Evolutionary conservation across 2,329 filamentous ascomycete species (phyloP).

Genomic region (Paramyrothecium roridum): DNA sequence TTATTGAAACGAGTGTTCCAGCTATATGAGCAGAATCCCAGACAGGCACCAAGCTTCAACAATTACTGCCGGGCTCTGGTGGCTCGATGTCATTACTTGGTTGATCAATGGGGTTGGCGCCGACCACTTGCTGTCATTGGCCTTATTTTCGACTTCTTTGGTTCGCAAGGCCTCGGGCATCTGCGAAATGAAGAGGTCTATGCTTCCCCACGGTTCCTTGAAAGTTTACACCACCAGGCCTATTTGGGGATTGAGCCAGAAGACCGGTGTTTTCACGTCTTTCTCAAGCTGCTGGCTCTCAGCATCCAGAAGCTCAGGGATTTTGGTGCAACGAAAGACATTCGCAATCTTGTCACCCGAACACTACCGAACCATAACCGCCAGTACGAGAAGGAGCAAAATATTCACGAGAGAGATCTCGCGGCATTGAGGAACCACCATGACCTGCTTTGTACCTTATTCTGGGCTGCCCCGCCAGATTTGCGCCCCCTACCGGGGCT

Average conservation of each 20-base stretch:
- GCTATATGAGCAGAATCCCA: conserved; percentile 52
- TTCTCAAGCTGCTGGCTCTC: conserved; percentile 61
- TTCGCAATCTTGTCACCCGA: conserved; percentile 58
- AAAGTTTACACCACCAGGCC: conserved; percentile 45
- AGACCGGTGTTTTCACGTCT: conserved; percentile 65
- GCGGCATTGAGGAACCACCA: conserved; percentile 66
- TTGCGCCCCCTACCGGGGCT: conserved; percentile 50
- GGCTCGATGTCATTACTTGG: conserved; percentile 59
- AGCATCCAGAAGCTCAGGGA: conserved; percentile 50
- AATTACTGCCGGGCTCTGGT: conserved; percentile 60
- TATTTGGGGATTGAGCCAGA: conserved; percentile 47
- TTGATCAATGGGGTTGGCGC: conserved; percentile 64
- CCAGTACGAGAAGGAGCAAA: conserved; percentile 61
- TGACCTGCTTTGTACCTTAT: conserved; percentile 64
- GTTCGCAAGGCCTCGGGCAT: conserved; percentile 57
- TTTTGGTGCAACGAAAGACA: conserved; percentile 49
- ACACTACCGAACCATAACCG: conserved; percentile 65
- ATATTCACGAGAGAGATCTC: conserved; percentile 57
- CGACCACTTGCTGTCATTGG: conserved; percentile 56
- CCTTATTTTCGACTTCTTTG: conserved; percentile 66
- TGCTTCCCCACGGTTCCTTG: conserved; percentile 58
- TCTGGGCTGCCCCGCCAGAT: conserved; percentile 58
- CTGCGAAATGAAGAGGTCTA: conserved; percentile 63
- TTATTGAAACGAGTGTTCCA: conserved; percentile 55
- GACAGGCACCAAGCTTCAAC: conserved; percentile 61